A percentile compares a stretch with the other conserved stretches of the same genome.
Evolutionary conservation across 2,329 filamentous ascomycete species (phyloP).

Genomic region (Tolypocladium paradoxum): DNA sequence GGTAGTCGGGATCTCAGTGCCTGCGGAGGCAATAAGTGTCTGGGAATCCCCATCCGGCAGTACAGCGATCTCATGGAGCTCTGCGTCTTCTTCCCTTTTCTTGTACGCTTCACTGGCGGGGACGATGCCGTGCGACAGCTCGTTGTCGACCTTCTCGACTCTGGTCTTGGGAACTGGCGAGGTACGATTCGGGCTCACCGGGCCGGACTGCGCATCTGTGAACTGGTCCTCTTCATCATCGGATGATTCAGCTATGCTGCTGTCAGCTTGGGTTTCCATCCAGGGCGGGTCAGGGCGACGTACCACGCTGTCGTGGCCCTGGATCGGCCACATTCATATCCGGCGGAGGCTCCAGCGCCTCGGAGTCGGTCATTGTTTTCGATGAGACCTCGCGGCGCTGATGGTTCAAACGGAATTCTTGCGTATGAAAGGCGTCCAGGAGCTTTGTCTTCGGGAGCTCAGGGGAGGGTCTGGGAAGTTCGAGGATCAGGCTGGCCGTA

Average conservation of each 20-base stretch:
- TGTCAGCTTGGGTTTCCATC: constrained; percentile 12
- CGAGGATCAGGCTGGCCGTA: background rate
- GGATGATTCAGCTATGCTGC: constrained; percentile 34
- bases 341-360: constrained; percentile 20
- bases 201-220: constrained; percentile 51
- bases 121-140: constrained; percentile 44
- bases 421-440: background rate
- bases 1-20: constrained; percentile 25
- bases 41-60: constrained; percentile 18
- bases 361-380: constrained; percentile 17
- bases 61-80: constrained; percentile 50
- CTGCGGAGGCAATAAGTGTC: constrained; percentile 10
- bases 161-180: constrained; percentile 48
- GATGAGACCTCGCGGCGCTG: background rate
- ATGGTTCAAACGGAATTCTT: background rate
- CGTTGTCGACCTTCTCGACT: constrained; percentile 46
- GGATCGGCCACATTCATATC: constrained; percentile 34
- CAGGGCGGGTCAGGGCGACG: constrained; percentile 3
- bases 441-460: background rate
- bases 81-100: constrained; percentile 44
- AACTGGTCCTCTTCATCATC: constrained; percentile 58
- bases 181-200: constrained; percentile 27
- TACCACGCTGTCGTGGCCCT: constrained; percentile 51
- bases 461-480: background rate
- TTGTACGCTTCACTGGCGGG: constrained; percentile 49